A percentile compares a stretch with the other conserved stretches of the same genome.
Conservation (phyloP, 1,139 yeast genomes). For the Debaryomyces subglobosus region DNA sequence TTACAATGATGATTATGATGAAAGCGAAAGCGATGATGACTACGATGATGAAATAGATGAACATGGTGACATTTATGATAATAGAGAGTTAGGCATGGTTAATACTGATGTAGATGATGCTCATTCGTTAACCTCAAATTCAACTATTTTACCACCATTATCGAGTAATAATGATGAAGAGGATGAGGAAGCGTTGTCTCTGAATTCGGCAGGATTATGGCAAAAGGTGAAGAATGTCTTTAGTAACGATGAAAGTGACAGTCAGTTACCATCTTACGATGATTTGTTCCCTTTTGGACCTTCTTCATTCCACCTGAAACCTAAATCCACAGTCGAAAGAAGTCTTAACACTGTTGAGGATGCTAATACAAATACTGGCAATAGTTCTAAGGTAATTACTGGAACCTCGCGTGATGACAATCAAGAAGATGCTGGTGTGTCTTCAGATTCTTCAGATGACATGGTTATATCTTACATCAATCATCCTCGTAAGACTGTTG, state of each 20-base stretch:
- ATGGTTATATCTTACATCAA: conserved; percentile 58
- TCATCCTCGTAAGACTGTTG: conserved; percentile 64
- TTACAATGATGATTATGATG: conserved; percentile 21
- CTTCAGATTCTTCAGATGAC: conserved; percentile 55
- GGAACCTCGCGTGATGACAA: conserved; percentile 14
- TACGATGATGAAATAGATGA: conserved; percentile 25
- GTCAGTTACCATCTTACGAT: conserved; percentile 72
- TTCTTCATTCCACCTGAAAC: conserved; percentile 30
- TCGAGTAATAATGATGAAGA: conserved; percentile 11
- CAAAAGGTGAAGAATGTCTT: conserved; percentile 64
- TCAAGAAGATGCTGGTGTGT: conserved; percentile 33
- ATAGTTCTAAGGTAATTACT: conserved; percentile 12
- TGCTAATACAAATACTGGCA: conserved; percentile 2
- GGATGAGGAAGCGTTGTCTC: conserved; percentile 11
- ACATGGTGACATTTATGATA: neutral
- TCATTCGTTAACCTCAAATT: conserved; percentile 15
- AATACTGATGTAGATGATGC: conserved; percentile 13
- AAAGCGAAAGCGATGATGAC: conserved; percentile 23
- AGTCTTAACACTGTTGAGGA: conserved; percentile 24
- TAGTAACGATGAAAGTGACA: conserved; percentile 43
- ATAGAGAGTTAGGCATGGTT: conserved; percentile 11
- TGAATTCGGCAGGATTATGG: conserved; percentile 49
- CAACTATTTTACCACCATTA: conserved; percentile 14
- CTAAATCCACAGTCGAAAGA: conserved; percentile 41
- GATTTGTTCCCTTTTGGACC: conserved; percentile 77